Evolutionary conservation across 2,329 filamentous ascomycete species (phyloP), one percentile per base, ranked within the genome.

Genomic region (Blastomyces emzantsi): DNA sequence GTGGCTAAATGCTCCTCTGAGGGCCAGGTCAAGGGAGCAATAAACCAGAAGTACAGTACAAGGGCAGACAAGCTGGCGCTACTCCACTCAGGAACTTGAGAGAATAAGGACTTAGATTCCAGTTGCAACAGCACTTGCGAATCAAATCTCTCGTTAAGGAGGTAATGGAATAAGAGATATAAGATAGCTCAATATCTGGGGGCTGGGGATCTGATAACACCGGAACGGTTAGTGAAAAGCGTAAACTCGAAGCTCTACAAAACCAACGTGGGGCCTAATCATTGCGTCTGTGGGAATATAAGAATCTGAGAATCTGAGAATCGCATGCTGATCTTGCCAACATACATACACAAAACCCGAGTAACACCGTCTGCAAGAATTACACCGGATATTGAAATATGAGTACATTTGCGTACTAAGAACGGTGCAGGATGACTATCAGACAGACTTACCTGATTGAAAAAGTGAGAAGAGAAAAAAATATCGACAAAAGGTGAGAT

Each of bases 231-330:
- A 55, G 52, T 43, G 30, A 57, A 9, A 4, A 25, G 30, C 13
- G 6, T 17, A 39, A 39, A 36, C 33, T 36, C 9, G 33, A 36
- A 36, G 9, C 33, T 36, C 17, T 30, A 19, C 9, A 9, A 56
- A 36, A 56, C 54, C 30, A 56, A 6, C 54, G 8, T 15, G 17
- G 19, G 51, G 1, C 25, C 51, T 19, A 19, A 33, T 54, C 1
- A 28, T 19, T 30, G 25, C 51, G 13, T 25, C 9, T 8, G 25
- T 30, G 28, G 2, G 25, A 17, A 7, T 22, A 56, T 56, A 39
- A 56, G 25, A 36, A n/a, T n/a, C n/a, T 33, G 28, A 33, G 33
- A 56, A 55, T 57, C 43, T 41, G 55, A 41, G n/a, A 57, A 57
- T 28, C 5, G 55, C 43, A 57, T 41, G 55, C 25, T 57, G 55